A percentile compares a stretch with the other conserved stretches of the same genome.
These are phyloP conservation scores for Peltaster fructicola DNA, from an alignment of 2,329 filamentous ascomycete species.

Conservation along the genomic window DNA sequence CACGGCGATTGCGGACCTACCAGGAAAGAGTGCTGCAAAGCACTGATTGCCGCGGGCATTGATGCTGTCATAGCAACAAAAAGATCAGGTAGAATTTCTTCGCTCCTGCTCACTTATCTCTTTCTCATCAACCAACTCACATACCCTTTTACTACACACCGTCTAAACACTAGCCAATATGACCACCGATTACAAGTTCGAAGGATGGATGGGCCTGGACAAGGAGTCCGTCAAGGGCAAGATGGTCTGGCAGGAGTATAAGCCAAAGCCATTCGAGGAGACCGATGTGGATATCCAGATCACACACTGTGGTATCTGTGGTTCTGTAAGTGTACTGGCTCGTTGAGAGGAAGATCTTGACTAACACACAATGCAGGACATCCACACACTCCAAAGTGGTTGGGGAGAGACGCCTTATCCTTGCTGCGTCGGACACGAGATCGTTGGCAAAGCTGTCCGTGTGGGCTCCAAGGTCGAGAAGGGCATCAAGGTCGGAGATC, in stretches of 20 bases:
- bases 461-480: slow-evolving; percentile 17
- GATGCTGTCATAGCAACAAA: slow-evolving; percentile 11
- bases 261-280: slow-evolving; percentile 22
- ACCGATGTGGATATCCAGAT: slow-evolving; percentile 24
- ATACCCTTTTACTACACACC: too few species aligned
- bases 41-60: slow-evolving; percentile 8
- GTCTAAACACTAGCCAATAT: too few species aligned
- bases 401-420: slow-evolving; percentile 27
- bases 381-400: slow-evolving; percentile 20
- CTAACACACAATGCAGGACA: too few species aligned
- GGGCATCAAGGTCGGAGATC: slow-evolving; percentile 20
- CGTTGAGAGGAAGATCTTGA: too few species aligned
- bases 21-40: slow-evolving; percentile 4
- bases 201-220: slow-evolving; percentile 40
- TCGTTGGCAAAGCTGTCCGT: slow-evolving; percentile 18
- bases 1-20: slow-evolving; percentile 7
- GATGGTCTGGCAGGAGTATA: slow-evolving; percentile 34
- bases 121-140: slow-evolving; percentile 3
- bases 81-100: too few species aligned
- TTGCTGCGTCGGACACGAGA: slow-evolving; percentile 18
- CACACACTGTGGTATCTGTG: slow-evolving; percentile 23
- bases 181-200: slow-evolving; percentile 33
- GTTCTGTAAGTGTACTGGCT: too few species aligned
- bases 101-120: too few species aligned
- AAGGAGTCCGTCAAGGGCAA: slow-evolving; percentile 32